Evolutionary conservation across 306 rosid species (phyloP).

Genomic region (Prinsepia uniflora): DNA sequence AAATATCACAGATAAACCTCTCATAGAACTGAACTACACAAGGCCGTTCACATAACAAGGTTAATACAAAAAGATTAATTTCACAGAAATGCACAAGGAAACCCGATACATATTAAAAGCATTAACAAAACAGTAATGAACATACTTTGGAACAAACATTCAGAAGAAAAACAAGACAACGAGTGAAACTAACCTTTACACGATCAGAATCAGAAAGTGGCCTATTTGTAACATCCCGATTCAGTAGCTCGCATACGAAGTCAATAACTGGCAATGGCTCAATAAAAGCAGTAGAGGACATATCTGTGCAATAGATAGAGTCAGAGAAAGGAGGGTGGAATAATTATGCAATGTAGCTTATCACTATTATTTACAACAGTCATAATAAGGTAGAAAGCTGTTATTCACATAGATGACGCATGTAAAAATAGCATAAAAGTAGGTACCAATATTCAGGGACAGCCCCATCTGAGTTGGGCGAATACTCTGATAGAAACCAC

Average conservation of each 20-base stretch:
- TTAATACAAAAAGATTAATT: background rate
- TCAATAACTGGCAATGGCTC: conserved; percentile 96
- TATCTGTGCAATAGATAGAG: conserved; percentile 48
- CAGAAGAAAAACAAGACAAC: background rate
- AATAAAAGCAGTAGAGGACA: conserved; percentile 95
- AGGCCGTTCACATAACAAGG: background rate
- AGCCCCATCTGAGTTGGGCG: conserved; percentile 99
- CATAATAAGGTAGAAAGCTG: background rate
- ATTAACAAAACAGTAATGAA: background rate
- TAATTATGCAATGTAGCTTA: background rate
- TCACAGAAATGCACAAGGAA: background rate
- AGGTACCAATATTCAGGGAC: conserved; percentile 77
- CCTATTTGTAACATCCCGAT: conserved; percentile 66
- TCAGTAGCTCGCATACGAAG: conserved; percentile 72
- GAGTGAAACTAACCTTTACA: conserved; percentile 55
- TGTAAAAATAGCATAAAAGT: background rate
- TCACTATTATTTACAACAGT: background rate
- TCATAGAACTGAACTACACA: background rate
- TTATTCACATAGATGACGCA: background rate
- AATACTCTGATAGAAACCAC: conserved; percentile 96
- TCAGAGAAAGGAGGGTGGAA: background rate
- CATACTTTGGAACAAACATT: background rate
- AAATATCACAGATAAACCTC: background rate
- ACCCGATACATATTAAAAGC: background rate
- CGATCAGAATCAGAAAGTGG: conserved; percentile 91